Evolutionary conservation across 2,329 filamentous ascomycete genomes (phyloP), one percentile per base, ranked within the genome.

Genomic region (Phaeomoniella chlamydospora): DNA sequence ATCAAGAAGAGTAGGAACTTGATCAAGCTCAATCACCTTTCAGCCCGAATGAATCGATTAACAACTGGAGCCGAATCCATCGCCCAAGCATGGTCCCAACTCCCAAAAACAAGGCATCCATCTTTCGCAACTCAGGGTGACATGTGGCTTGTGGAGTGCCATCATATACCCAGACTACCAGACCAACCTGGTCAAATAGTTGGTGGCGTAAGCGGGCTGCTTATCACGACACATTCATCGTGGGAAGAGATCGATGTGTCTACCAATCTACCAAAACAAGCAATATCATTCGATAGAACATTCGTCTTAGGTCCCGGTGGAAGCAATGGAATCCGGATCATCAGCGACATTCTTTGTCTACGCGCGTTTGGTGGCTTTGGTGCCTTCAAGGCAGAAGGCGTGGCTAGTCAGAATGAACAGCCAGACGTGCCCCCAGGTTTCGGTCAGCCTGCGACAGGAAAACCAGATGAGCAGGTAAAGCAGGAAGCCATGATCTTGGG

Each of bases 61-160:
- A 78, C 75, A 49, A 69, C 64, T 5, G 84, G 85, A 2, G 59
- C 64, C 3, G 65, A 73, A 30, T 63, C 70, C 31, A 86, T 93
- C 40, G 64, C 68, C 35, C 68, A 77, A 38, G 54, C 76, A 13
- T 92, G 85, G 78, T 69, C 70, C 37, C 61, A 62, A 3, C 65
- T 94, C 3, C 86, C 86, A 1, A 59, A 64, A 29, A 88, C 84
- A 5, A 72, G 70, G 31, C 86, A 94, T 52, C 79, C 84, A 2
- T 70, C 80, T 48, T 70, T 92, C 42, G 63, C 68, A 34, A 59
- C 69, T 1, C 72, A 83, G 33, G 59, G 76, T 10, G 66, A 72
- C 49, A 81, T 86, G 47, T 93, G 85, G 67, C 72, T 85, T 36
- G 75, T 93, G 51, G 85, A 93, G 56, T 87, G 83, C 45, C 78